Base-by-base conservation (phyloP, 192 early-diverging fungal species). In the Entophlyctis helioformis region DNA sequence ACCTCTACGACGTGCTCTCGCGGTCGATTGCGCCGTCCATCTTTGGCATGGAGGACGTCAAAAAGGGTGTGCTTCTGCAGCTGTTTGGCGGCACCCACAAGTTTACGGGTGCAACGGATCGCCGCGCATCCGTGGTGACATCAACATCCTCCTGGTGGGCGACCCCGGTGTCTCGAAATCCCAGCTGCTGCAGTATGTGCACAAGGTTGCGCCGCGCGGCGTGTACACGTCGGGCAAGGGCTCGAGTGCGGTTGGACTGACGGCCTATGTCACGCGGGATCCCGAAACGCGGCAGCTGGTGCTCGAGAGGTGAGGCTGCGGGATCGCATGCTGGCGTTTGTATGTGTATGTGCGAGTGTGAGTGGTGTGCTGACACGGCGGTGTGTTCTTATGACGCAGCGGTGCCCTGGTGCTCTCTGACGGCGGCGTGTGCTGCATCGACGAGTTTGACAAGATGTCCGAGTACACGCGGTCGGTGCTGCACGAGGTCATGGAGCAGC, bases 401-500 rank as follows among this genome's bases (percentile, higher is more conserved):
- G 94, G 94, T 66, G 94, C 94, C 0, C 62, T 98, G 31, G 94
- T 98, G 9, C 69, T 98, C 29, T 84, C 82, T 53, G 94, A 98
- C 64, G 90, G 88, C 39, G 94, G 94, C 49, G 68, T 98, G 10
- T 98, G 94, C 52, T 91, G 87, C 57, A 98, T 98, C 55, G 94
- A 98, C 64, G 94, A 98, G 65, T 98, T 98, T 75, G 94, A 96
- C 69, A 98, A 96, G 60, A 97, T 97, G 89, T 84, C 83, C 6
- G 94, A 98, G 42, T 59, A 86, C 9, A 91, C 90, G 8, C 80
- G 91, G 9, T 87, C 91, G 2, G 86, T 93, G 5, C 64, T 98
- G 48, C 94, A 98, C 69, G 94, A 98, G 78, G 94, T 89, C 47
- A 98, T 98, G 94, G 92, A 96, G 71, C 92, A 96, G 69, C 92